These are phyloP conservation scores for Amauroascus verrucosus DNA, from an alignment of 2,329 filamentous ascomycete species.

Conservation along the genomic window DNA sequence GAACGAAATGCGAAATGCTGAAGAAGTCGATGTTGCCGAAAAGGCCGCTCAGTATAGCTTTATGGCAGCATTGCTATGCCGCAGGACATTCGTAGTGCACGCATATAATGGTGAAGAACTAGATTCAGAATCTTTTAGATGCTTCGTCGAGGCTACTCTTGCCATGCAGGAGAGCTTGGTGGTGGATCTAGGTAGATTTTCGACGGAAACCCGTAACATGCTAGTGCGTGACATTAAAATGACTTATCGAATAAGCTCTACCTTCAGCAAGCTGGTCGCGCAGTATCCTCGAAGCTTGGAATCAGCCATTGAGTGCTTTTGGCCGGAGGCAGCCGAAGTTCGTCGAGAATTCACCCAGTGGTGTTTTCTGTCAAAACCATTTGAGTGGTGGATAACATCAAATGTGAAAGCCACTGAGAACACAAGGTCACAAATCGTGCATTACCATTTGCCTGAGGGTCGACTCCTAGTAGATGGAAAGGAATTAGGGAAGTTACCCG, in stretches of 20 bases:
- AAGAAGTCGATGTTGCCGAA: slow-evolving; percentile 31
- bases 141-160: slow-evolving; percentile 16
- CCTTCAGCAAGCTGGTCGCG: slow-evolving; percentile 30
- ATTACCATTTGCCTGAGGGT: slow-evolving; percentile 41
- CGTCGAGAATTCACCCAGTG: slow-evolving; percentile 18
- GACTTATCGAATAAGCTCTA: slow-evolving; percentile 28
- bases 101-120: slow-evolving; percentile 7
- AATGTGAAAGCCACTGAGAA: slow-evolving; percentile 23
- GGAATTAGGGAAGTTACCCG: slow-evolving; percentile 45
- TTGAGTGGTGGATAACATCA: slow-evolving; percentile 29
- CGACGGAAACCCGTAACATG: slow-evolving; percentile 27
- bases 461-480: slow-evolving; percentile 42
- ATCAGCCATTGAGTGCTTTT: slow-evolving; percentile 32
- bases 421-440: slow-evolving; percentile 13
- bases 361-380: slow-evolving; percentile 18
- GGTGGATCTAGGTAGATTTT: slow-evolving; percentile 27
- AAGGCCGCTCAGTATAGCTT: slow-evolving; percentile 24
- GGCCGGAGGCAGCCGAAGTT: slow-evolving; percentile 30
- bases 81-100: slow-evolving; percentile 13
- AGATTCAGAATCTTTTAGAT: slow-evolving; percentile 3
- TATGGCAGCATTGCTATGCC: slow-evolving; percentile 15
- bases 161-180: slow-evolving; percentile 39
- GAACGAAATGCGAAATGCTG: slow-evolving; percentile 34
- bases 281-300: slow-evolving; percentile 23
- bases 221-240: slow-evolving; percentile 42